Evolutionary conservation across 352 stramenopile genomes (phyloP), one percentile per base, ranked within the genome.

Genomic region (Pythium grandisporangium): DNA sequence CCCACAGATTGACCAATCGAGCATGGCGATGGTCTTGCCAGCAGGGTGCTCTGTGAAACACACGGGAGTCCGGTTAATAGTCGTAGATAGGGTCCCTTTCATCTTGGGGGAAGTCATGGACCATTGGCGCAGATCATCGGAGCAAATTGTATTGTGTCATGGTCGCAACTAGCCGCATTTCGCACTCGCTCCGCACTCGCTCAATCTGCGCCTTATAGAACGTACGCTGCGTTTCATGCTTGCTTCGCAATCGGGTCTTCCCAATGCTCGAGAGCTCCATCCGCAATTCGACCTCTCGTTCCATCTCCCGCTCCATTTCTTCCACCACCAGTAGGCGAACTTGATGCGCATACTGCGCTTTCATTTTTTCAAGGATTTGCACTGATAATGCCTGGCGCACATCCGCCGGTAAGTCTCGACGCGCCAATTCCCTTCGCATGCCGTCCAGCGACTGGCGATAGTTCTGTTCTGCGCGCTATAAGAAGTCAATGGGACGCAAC

Each of bases 41-140:
- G 55, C 82, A 92, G 3, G 81, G 76, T n/a, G 91, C 70, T 49
- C 91, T 94, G 61, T 88, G 91, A 4, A 62, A 84, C 5, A 55
- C 61, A 73, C 76, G 92, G 55, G 84, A 94, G 8, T 75, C 74
- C 12, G 65, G 45, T 6, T 36, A n/a, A 36, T 79, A 74, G 24
- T 88, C 48, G 6, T 58, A 27, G 1, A 38, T 32, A 1, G 81
- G 86, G 34, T 87, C 43, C 36, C 92, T 78, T 17, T 60, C 53
- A 10, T 58, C 52, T 32, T 78, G 53, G 22, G 88, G 61, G 17
- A 66, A 45, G 1, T 62, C 76, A 2, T 75, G 81, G 0, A 89
- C 61, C n/a, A n/a, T 46, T 93, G 70, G 57, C 92, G 78, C n/a
- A 87, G 43, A 5, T 41, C 64, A 91, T 8, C 78, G 67, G 14